phyloP scores from a whole-genome alignment of 2,329 filamentous ascomycete species.

The Elsinoe arachidis region DNA sequence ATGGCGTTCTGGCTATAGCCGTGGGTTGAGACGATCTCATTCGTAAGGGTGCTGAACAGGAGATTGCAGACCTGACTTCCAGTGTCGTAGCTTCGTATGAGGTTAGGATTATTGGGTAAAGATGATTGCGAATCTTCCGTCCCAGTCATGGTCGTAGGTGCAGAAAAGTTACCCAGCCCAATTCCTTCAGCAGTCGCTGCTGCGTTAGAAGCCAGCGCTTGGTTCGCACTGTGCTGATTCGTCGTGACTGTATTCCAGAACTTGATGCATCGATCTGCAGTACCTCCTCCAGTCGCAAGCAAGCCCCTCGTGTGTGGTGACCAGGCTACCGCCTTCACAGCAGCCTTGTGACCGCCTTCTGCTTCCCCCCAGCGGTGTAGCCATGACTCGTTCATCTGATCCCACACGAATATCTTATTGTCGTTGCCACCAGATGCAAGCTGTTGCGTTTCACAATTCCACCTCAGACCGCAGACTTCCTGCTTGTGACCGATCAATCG shows the following conservation, averaged over 20 bases:
- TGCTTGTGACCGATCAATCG: slow-evolving; percentile 93
- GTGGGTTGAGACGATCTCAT: slow-evolving; percentile 94
- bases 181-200: slow-evolving; percentile 15
- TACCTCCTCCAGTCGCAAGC: slow-evolving; percentile 91
- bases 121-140: slow-evolving; percentile 26
- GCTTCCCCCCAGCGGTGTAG: slow-evolving; percentile 92
- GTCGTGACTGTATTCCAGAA: slow-evolving; percentile 76
- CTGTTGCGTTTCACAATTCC: slow-evolving; percentile 94
- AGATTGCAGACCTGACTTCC: slow-evolving; percentile 98
- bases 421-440: slow-evolving; percentile 94
- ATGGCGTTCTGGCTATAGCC: slow-evolving; percentile 98
- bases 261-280: slow-evolving; percentile 90
- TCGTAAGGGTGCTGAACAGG: slow-evolving; percentile 94
- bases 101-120: slow-evolving; percentile 37
- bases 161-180: slow-evolving; percentile 21
- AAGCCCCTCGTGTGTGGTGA: slow-evolving; percentile 91
- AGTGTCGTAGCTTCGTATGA: slow-evolving; percentile 78
- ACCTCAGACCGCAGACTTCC: slow-evolving; percentile 91
- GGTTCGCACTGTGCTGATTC: slow-evolving; percentile 32
- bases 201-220: slow-evolving; percentile 23
- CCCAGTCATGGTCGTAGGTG: slow-evolving; percentile 22
- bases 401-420: slow-evolving; percentile 98
- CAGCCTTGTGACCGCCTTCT: slow-evolving; percentile 87
- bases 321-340: slow-evolving; percentile 97
- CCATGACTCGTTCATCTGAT: slow-evolving; percentile 85